Evolutionary conservation across 179 eudicot genomes (phyloP).

Genomic region (Carnegiea gigantea): DNA sequence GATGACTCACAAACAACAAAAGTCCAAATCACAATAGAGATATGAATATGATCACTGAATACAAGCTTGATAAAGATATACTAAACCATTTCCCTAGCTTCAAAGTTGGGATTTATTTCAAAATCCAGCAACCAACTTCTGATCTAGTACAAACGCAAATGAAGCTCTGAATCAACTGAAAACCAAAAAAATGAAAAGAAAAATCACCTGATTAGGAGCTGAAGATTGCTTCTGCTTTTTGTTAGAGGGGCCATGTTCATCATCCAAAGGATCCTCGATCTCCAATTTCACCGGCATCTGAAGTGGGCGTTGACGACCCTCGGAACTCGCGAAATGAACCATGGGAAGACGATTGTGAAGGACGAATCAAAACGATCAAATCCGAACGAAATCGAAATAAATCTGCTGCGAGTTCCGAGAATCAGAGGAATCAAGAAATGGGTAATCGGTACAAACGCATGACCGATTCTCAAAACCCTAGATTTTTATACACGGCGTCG

Average conservation of each 20-base stretch:
- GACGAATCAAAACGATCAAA: background rate
- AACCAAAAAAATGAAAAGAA: background rate
- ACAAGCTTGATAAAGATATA: too few species aligned
- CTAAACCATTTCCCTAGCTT: background rate
- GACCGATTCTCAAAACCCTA: conserved; percentile 13
- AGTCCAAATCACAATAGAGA: background rate
- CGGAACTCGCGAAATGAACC: conserved; percentile 40
- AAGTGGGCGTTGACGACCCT: conserved; percentile 3
- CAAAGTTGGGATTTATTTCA: background rate
- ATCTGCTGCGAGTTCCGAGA: conserved; percentile 13
- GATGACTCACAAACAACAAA: background rate
- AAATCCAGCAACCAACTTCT: background rate
- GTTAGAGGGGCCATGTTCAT: conserved; percentile 38
- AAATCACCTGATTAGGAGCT: conserved; percentile 35
- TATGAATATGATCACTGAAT: too few species aligned
- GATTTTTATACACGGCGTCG: conserved; percentile 4
- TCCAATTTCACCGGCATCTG: conserved; percentile 35
- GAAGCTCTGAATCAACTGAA: conserved; percentile 4
- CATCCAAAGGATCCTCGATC: conserved; percentile 45
- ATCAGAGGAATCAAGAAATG: conserved; percentile 4
- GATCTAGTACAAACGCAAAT: background rate
- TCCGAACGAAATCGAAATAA: background rate
- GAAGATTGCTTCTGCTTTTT: conserved; percentile 38
- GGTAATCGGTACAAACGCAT: background rate
- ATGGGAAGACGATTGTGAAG: conserved; percentile 4